Evolutionary conservation across 352 stramenopile species (phyloP).

Genomic region (Phytopythium mirpurense): DNA sequence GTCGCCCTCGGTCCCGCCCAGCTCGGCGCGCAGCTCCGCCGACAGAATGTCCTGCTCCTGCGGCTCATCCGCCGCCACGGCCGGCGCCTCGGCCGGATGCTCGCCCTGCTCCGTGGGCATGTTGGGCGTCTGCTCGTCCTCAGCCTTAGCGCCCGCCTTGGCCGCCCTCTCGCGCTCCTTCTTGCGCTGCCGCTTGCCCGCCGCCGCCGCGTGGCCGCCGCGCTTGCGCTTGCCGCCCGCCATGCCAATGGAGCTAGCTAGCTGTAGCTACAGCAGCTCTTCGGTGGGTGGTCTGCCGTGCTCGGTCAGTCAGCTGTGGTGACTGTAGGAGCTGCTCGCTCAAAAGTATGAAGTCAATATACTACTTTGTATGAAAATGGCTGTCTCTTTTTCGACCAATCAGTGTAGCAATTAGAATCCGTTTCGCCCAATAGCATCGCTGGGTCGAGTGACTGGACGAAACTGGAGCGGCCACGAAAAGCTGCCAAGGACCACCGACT

Average conservation of each 20-base stretch:
- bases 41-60: conserved; percentile 41
- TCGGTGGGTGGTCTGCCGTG: too few relatives aligned
- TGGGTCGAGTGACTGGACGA: not conserved
- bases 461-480: conserved; percentile 20
- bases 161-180: conserved; percentile 27
- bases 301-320: too few relatives aligned
- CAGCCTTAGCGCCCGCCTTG: too few relatives aligned
- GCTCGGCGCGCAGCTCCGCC: conserved; percentile 55
- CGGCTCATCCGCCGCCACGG: conserved; percentile 13
- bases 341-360: conserved; percentile 1
- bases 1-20: conserved; percentile 53
- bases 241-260: too few relatives aligned
- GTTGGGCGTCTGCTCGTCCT: too few relatives aligned
- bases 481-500: not conserved
- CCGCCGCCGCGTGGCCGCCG: conserved; percentile 19
- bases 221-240: conserved; percentile 63
- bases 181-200: conserved; percentile 45
- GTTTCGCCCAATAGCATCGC: conserved; percentile 13
- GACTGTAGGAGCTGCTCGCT: too few relatives aligned
- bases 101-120: too few relatives aligned
- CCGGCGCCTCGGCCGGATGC: conserved; percentile 9
- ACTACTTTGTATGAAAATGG: not conserved
- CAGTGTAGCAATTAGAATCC: conserved; percentile 8
- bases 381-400: conserved; percentile 27
- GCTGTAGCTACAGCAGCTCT: too few relatives aligned